Evolutionary conservation across 345 rosid species (phyloP), one percentile per base, ranked within the genome.

Genomic region (Jatropha curcas): DNA sequence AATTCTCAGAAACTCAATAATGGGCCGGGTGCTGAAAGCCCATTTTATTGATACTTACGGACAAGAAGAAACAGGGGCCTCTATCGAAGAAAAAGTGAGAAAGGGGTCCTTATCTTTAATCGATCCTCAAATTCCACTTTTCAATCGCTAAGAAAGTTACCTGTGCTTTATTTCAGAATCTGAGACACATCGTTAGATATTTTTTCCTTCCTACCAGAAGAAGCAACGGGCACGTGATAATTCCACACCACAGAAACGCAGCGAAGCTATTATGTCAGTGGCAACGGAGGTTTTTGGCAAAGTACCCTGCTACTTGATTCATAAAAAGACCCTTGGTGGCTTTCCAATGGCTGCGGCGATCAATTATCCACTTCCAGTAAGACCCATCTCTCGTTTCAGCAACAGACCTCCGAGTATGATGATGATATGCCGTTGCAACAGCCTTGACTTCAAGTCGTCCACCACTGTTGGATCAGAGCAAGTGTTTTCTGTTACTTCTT

Each of bases 401-500:
- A 2, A 5, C n/a, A 53, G 43, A 72, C 22, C 37, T 58, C 58
- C 34, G 28, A 24, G n/a, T n/a, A n/a, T 16, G 7, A 33, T 16
- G 61, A 27, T 63, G 68, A 22, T 7, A 0, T 60, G 76, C 12
- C 64, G 73, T 19, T 67, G 73, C 70, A 33, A 43, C 24, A 33
- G 52, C 24, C 37, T 69, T 25, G 65, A 69, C 19, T 62, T 68
- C 52, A 74, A 70, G 57, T 16, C 64, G 41, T 14, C 67, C 19
- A 3, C 68, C 55, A 0, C 22, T 27, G 68, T 75, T 0, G 87
- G 86, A n/a, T n/a, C n/a, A 2, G 86, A 84, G 27, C 90, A 87
- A 39, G 77, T 86, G 51, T 94, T 94, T 70, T 90, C 93, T 2
- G 85, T 92, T 60, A 92, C 93, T 4, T 82, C 92, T 28, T 83